Evolutionary conservation across 768 basidiomycete genomes (phyloP).

Genomic region (Lactarius sanguifluus): DNA sequence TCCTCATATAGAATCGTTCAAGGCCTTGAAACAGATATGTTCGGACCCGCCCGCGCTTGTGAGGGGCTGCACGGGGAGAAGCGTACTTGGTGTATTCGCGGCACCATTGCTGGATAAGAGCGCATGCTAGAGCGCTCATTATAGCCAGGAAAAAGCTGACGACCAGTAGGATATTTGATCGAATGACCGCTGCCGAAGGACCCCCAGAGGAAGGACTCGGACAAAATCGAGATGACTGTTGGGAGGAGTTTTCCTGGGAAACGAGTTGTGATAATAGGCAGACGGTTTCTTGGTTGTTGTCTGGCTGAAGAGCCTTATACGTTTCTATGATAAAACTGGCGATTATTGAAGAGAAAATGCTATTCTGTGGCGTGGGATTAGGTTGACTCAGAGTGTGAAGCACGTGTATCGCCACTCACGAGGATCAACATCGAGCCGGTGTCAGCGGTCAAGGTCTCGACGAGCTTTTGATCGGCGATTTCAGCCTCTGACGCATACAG

Average conservation of each 20-base stretch:
- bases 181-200: constrained; percentile 3
- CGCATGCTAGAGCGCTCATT: constrained; percentile 16
- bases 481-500: constrained; percentile 24
- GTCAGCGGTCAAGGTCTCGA: constrained; percentile 21
- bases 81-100: constrained; percentile 2
- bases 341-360: constrained; percentile 27
- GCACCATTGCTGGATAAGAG: constrained; percentile 26
- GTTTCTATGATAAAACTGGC: constrained; percentile 29
- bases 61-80: constrained; percentile 10
- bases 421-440: constrained; percentile 27
- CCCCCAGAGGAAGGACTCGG: background rate
- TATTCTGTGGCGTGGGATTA: background rate
- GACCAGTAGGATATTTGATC: constrained; percentile 20
- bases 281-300: constrained; percentile 4
- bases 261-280: constrained; percentile 12
- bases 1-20: constrained; percentile 4
- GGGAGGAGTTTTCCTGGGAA: background rate
- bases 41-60: constrained; percentile 16
- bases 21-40: constrained; percentile 17
- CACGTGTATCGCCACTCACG: constrained; percentile 6
- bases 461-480: constrained; percentile 15
- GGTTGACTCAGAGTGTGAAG: background rate
- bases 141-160: constrained; percentile 19
- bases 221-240: background rate
- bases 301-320: constrained; percentile 22